Evolutionary conservation across 192 early-diverging fungal species (phyloP), one percentile per base, ranked within the genome.

Genomic region (Coemansia sp.): DNA sequence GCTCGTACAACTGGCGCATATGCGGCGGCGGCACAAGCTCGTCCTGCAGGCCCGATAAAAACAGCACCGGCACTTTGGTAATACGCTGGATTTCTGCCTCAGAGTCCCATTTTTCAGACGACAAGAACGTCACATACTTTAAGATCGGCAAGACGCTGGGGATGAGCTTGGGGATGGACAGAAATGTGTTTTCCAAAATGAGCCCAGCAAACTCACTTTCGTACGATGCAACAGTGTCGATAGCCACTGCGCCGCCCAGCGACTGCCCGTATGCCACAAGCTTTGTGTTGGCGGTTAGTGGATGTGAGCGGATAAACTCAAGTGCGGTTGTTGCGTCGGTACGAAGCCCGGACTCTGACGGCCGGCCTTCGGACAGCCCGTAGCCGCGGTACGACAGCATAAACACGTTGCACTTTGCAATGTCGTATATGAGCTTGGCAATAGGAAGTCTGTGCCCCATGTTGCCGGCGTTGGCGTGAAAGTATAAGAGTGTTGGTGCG

Each of bases 301-400:
- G 86, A 69, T 97, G 91, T 5, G 84, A 74, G 38, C 82, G 82
- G 43, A 99, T 83, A 78, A 87, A 97, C 60, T 97, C 91, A 38
- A 98, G 75, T 17, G 91, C 87, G 5, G 94, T 87, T 82, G 93
- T 72, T 24, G 94, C 89, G 79, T 99, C 97, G 39, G 91, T 87
- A 67, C 86, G 85, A 32, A 99, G 75, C 0, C 97, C 96, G 17
- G 87, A 86, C 76, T 99, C 97, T 7, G 84, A 85, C 3, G 96
- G 89, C 38, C 76, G 83, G 5, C 97, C 97, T 60, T 94, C 91
- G 48, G 91, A 93, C 45, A 87, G 64, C 5, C 96, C 96, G 80
- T 97, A 97, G 38, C 97, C 96, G 65, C 97, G 85, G 61, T 99
- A 99, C n/a, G 94, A 97, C 17, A 98, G 83, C 92, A 99, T 93